Base-by-base conservation (phyloP, 164 flowering plant genomes). In the Santalum album region DNA sequence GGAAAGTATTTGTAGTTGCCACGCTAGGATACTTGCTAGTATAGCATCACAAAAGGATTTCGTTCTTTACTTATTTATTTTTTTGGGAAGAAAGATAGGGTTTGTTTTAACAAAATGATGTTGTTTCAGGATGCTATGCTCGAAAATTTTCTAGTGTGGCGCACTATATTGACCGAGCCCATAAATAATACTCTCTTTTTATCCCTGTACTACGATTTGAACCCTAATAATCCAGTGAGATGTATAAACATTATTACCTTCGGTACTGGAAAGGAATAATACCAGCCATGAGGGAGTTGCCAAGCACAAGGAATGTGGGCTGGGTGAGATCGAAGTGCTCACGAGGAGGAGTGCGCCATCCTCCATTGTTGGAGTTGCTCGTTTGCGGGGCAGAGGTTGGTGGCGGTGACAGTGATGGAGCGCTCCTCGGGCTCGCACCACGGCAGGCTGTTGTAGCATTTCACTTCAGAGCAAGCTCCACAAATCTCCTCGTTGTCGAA, bases 281-380 rank as follows among this genome's bases (percentile, higher is more conserved):
- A 54, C 96, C 92, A 7, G 80, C 79, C 40, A 66, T 60, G 70
- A 20, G 17, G 48, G 69, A 73, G 46, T 75, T 63, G 1, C 87
- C 88, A 20, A 87, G 59, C 54, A 72, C 64, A 59, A 65, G 63
- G 66, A 75, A 87, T 0, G 69, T 70, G 7, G 90, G 86, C 49
- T 73, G 64, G 52, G 96, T 55, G 6, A 87, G 67, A 49, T 85
- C 88, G 58, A 87, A 87, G 62, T 87, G 96, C 21, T 59, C 64
- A 7, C 48, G 61, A 0, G 92, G 96, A 0, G 82, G 81, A 55
- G 75, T 79, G 76, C 96, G 81, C 92, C 90, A 85, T n/a, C 86
- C 91, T 18, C 86, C 89, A 43, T 71, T 54, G 62, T 74, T 64
- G 34, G 0, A 80, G 20, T 14, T 50, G 72, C 23, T 43, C 3